Evolutionary conservation across 805 yeast genomes (phyloP).

Genomic region (Saccharomycopsis babjevae): DNA sequence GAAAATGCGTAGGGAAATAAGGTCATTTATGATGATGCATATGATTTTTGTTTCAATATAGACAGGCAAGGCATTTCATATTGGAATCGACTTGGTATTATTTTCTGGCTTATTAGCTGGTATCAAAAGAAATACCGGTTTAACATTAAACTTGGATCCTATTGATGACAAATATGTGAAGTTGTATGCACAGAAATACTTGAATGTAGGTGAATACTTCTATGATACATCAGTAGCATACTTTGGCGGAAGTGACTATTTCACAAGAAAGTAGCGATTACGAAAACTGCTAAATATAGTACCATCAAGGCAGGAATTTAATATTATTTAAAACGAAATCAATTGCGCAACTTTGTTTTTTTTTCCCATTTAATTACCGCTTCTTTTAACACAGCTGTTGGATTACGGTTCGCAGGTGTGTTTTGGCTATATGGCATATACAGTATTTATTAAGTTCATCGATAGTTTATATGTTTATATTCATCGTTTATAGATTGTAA

Average conservation of each 20-base stretch:
- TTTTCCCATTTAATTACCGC: no score
- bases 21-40: neutral
- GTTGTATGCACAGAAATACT: constrained; percentile 51
- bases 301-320: no score
- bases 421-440: no score
- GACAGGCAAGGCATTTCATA: constrained; percentile 21
- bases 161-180: constrained; percentile 37
- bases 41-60: neutral
- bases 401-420: no score
- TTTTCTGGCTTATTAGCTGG: constrained; percentile 65
- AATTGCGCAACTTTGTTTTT: neutral
- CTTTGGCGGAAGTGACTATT: constrained; percentile 64
- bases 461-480: no score
- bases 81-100: constrained; percentile 43
- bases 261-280: constrained; percentile 40
- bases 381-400: no score
- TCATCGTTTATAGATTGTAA: no score
- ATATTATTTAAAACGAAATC: no score
- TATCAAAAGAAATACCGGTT: constrained; percentile 60
- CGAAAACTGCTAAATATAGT: no score
- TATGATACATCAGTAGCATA: constrained; percentile 63
- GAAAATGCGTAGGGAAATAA: neutral
- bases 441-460: no score
- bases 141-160: constrained; percentile 41
- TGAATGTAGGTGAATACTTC: constrained; percentile 77